Conservation (phyloP, 441 rosid species). For the Lepidium campestre region DNA sequence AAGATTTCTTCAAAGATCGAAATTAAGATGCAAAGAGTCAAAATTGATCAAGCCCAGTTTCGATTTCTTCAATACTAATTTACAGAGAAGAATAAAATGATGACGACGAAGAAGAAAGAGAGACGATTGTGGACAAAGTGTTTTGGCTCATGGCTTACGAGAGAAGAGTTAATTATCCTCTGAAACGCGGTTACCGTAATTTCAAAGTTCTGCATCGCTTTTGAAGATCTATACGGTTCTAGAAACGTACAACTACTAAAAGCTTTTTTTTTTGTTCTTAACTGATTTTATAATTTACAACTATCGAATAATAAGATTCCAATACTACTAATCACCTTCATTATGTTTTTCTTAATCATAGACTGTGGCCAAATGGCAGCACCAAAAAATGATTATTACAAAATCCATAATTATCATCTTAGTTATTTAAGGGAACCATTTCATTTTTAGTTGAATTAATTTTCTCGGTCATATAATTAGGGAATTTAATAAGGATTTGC, state of each 20-base stretch:
- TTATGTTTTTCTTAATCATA: slow-evolving; percentile 2
- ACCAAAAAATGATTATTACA: neutral
- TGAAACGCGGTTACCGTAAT: slow-evolving; percentile 25
- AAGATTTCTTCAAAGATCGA: no score
- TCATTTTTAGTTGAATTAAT: neutral
- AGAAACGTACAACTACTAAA: neutral
- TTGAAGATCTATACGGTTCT: slow-evolving; percentile 15
- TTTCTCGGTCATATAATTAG: neutral
- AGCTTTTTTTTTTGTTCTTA: neutral
- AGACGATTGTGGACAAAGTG: slow-evolving; percentile 22
- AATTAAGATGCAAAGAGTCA: neutral
- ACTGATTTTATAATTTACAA: neutral
- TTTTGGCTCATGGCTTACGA: slow-evolving; percentile 4
- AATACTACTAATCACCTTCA: slow-evolving; percentile 18
- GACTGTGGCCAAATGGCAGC: slow-evolving; percentile 2
- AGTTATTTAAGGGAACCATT: neutral
- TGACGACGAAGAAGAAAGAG: slow-evolving; percentile 11
- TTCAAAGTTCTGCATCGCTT: neutral
- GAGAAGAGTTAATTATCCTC: slow-evolving; percentile 13
- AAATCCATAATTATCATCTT: neutral
- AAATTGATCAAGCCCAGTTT: slow-evolving; percentile 12
- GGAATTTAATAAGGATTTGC: neutral
- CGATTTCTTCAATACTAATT: neutral
- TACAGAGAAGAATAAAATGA: slow-evolving; percentile 12
- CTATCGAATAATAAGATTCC: slow-evolving; percentile 7